phyloP scores from a whole-genome alignment of 495 filamentous ascomycete genomes.

The Penicillium coprophilum region DNA sequence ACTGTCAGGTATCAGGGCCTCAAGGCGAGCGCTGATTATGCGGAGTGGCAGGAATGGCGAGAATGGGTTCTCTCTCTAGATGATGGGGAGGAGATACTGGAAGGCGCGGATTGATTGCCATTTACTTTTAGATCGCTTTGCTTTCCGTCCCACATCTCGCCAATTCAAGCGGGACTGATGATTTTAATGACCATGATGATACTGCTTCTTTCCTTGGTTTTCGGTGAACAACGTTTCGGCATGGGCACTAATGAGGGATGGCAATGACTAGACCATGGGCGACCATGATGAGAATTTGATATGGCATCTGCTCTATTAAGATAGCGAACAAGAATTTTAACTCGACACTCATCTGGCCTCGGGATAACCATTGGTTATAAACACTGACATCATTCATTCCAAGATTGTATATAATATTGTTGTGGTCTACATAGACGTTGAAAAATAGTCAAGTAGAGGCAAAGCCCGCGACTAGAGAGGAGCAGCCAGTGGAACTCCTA shows the following conservation, averaged over 20 bases:
- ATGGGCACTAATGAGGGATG: not conserved
- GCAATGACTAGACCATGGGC: too few species aligned
- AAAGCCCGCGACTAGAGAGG: not conserved
- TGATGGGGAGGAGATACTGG: slow-evolving; percentile 32
- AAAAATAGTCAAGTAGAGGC: not conserved
- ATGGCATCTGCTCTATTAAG: not conserved
- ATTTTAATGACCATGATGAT: slow-evolving; percentile 17
- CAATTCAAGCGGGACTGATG: not conserved
- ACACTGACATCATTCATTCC: slow-evolving; percentile 13
- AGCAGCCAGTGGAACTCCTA: not conserved
- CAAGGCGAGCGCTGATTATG: slow-evolving; percentile 66
- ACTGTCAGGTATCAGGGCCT: slow-evolving; percentile 80
- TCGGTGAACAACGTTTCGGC: not conserved
- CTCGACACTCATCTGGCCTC: not conserved
- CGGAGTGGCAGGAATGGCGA: slow-evolving; percentile 74
- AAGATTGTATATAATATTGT: slow-evolving; percentile 6
- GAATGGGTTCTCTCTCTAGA: slow-evolving; percentile 61
- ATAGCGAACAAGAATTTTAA: not conserved
- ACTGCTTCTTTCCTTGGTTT: not conserved
- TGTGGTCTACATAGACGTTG: not conserved
- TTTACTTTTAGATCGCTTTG: not conserved
- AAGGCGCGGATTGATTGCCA: slow-evolving; percentile 9
- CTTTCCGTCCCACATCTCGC: not conserved
- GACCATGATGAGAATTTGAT: not conserved
- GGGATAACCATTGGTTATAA: not conserved